These are phyloP conservation scores for Stipa capillata DNA, from an alignment of 176 grass and related monocot species.

Conservation along the genomic window DNA sequence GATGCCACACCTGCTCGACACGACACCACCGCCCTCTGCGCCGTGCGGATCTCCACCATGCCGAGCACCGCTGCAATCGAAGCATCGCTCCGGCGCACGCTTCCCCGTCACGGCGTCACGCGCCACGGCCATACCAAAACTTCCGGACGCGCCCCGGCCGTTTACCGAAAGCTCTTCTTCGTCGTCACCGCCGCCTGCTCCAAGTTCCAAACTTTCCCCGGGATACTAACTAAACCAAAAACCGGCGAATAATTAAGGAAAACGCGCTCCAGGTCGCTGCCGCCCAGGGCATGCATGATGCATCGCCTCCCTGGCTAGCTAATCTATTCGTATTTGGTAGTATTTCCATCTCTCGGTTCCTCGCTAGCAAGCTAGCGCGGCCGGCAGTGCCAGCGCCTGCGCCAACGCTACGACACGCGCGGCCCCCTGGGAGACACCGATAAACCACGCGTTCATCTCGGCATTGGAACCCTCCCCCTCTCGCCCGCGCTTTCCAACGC, in stretches of 20 bases:
- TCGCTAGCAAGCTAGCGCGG: background rate
- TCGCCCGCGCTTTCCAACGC: background rate
- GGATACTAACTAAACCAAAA: background rate
- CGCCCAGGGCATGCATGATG: background rate
- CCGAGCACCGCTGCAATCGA: too few relatives aligned
- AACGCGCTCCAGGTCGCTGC: background rate
- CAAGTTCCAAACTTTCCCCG: background rate
- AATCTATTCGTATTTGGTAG: background rate
- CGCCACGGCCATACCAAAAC: too few relatives aligned
- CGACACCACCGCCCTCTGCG: too few relatives aligned
- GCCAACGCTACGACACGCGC: background rate
- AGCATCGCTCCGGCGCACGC: too few relatives aligned
- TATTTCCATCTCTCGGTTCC: background rate
- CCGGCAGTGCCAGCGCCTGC: conserved; percentile 21
- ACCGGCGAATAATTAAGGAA: background rate
- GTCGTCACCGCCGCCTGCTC: background rate
- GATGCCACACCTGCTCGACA: too few relatives aligned
- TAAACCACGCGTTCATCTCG: conserved; percentile 16
- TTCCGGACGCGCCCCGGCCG: too few relatives aligned
- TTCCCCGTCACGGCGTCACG: too few relatives aligned
- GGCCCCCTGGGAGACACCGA: conserved; percentile 25
- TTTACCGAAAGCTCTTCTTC: too few relatives aligned
- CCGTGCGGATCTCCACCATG: too few relatives aligned
- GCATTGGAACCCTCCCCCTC: conserved; percentile 25
- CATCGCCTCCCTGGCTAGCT: background rate